Base-by-base conservation (phyloP, 2,329 filamentous ascomycete species). In the Penicillium sp. region DNA sequence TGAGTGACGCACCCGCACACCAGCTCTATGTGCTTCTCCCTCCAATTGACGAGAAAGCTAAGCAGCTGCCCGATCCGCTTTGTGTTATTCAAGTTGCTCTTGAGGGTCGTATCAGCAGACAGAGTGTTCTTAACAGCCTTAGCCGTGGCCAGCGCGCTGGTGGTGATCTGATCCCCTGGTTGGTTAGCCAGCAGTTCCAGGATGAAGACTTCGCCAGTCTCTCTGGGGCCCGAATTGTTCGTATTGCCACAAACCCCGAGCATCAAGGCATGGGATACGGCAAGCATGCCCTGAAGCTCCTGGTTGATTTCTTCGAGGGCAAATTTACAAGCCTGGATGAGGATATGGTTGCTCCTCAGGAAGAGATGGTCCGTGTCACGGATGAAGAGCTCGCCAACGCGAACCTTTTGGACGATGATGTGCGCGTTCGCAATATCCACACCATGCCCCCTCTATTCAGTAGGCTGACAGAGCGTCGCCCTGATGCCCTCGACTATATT, bases 171-270 rank as follows among this genome's bases (percentile, higher is more conserved):
- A 99, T 99, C 56, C 95, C 95, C 1, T 99, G 95, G 95, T 84
- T 98, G 31, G 90, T 99, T 61, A 96, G 91, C 72, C 93, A 98
- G 72, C 95, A 99, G 72, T 99, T 96, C 79, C 95, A 98, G 71
- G 95, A 99, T 68, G 91, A 96, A 63, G 92, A 97, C 63, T 99
- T 99, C 72, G 95, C 93, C 13, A 88, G 90, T 41, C 82, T 99
- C 1, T 98, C 93, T 14, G 96, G 95, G 55, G 95, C 93, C 33
- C 86, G 95, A 59, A 80, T 99, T 47, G 93, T 99, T 16, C 87
- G 95, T 48, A 98, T 99, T 68, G 95, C 96, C 21, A 97, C 95
- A 0, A 96, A 97, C 72, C 95, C 96, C 0, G 93, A 98, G 64
- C 97, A 96, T 67, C 82, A 89, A 52, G 86, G 84, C 47, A 96